phyloP scores from a whole-genome alignment of 2,329 filamentous ascomycete genomes.

The Raffaelea arxii region DNA sequence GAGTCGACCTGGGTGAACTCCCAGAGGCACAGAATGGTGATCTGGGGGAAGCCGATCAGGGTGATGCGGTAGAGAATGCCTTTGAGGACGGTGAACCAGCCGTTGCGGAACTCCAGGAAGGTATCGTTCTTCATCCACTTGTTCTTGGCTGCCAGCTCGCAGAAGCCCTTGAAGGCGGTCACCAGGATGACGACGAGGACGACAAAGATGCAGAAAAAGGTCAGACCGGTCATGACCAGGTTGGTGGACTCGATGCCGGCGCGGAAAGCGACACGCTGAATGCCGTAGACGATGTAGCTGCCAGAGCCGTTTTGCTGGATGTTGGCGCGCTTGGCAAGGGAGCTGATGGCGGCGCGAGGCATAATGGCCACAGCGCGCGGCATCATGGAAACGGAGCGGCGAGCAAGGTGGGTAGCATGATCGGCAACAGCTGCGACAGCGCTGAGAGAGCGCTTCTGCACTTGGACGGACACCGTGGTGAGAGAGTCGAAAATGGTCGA shows the following conservation, averaged over 20 bases:
- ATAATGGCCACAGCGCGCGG: constrained; percentile 31
- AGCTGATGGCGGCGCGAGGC: constrained; percentile 17
- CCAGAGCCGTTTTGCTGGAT: constrained; percentile 31
- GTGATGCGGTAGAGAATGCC: constrained; percentile 77
- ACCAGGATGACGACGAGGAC: constrained; percentile 60
- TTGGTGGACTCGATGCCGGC: constrained; percentile 72
- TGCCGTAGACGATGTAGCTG: constrained; percentile 55
- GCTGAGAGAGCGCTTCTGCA: constrained; percentile 44
- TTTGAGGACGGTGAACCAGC: constrained; percentile 77
- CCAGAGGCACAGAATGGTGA: constrained; percentile 77
- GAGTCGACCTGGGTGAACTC: constrained; percentile 73
- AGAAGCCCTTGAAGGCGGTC: constrained; percentile 62
- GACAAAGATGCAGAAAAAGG: constrained; percentile 73
- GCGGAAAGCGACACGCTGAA: constrained; percentile 73
- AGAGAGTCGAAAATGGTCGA: constrained; percentile 63
- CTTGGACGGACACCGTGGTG: constrained; percentile 61
- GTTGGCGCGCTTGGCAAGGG: constrained; percentile 43
- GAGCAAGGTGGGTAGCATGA: constrained; percentile 18
- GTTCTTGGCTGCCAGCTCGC: constrained; percentile 60
- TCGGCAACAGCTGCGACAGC: constrained; percentile 12
- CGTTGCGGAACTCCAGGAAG: constrained; percentile 68
- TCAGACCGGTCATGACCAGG: constrained; percentile 74
- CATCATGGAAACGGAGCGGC: constrained; percentile 29
- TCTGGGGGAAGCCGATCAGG: constrained; percentile 77
- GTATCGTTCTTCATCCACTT: constrained; percentile 71